phyloP scores from a whole-genome alignment of 805 yeast species.

The Zygosaccharomyces siamensis region DNA sequence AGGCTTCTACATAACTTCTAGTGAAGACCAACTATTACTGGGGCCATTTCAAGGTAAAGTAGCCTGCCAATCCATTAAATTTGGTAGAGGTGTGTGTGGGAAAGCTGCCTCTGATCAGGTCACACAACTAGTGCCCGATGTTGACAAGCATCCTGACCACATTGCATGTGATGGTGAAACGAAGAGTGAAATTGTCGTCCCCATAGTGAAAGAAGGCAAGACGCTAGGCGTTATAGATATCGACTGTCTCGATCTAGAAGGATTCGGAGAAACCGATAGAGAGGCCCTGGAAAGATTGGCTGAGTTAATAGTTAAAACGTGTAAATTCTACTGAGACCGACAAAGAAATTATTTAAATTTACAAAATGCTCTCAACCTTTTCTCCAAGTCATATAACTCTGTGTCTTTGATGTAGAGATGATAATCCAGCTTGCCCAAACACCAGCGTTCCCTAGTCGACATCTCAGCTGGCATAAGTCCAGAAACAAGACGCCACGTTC shows the following conservation, averaged over 20 bases:
- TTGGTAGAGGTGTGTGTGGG: conserved; percentile 92
- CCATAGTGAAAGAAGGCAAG: conserved; percentile 47
- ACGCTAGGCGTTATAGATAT: conserved; percentile 79
- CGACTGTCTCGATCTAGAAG: conserved; percentile 62
- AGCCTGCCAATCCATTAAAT: conserved; percentile 78
- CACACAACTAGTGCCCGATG: conserved; percentile 78
- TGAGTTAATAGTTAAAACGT: conserved; percentile 44
- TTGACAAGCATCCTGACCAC: conserved; percentile 78
- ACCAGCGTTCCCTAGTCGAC: conserved; percentile 23
- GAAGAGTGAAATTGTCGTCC: conserved; percentile 88
- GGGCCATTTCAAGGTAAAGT: conserved; percentile 98
- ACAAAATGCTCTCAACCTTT: background rate
- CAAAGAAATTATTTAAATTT: background rate
- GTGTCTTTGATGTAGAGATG: conserved; percentile 7
- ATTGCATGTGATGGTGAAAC: conserved; percentile 98
- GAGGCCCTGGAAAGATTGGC: conserved; percentile 58
- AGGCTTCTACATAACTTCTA: conserved; percentile 66
- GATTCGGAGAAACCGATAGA: conserved; percentile 64
- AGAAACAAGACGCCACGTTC: conserved; percentile 21
- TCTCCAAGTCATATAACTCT: conserved; percentile 7
- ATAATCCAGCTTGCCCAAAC: conserved; percentile 19
- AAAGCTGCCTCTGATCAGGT: conserved; percentile 54
- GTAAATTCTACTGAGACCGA: conserved; percentile 40
- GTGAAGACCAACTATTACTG: conserved; percentile 44
- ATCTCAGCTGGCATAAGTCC: conserved; percentile 19